phyloP scores from a whole-genome alignment of 768 basidiomycete species.

The Piloderma croceum region DNA sequence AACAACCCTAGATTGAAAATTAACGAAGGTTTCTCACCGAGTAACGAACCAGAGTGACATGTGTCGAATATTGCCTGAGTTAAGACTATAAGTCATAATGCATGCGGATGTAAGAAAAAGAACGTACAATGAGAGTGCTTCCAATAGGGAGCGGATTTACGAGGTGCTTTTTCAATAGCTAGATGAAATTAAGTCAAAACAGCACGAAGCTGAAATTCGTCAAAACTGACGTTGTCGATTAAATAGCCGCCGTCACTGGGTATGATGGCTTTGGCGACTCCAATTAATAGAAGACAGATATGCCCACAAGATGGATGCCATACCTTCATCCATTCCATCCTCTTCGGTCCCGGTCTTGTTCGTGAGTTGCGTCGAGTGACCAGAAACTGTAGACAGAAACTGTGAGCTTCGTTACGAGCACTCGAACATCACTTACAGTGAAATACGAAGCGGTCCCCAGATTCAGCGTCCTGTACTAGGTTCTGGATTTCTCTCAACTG shows the following conservation, averaged over 20 bases:
- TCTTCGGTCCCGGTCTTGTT: constrained; percentile 7
- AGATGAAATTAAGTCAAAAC: background rate
- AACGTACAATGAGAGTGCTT: constrained; percentile 7
- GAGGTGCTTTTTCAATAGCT: constrained; percentile 9
- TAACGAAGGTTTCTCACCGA: no score
- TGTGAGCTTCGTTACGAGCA: background rate
- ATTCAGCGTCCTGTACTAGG: constrained; percentile 12
- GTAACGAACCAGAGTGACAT: constrained; percentile 13
- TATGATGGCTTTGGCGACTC: no score
- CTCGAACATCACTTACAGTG: constrained; percentile 16
- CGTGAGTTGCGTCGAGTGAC: constrained; percentile 6
- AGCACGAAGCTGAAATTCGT: background rate
- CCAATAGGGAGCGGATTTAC: constrained; percentile 11
- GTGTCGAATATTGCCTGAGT: constrained; percentile 12
- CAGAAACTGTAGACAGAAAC: constrained; percentile 1
- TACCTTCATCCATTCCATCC: constrained; percentile 10
- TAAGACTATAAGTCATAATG: background rate
- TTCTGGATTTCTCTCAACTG: constrained; percentile 12
- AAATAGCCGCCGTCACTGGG: no score
- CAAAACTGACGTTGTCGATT: constrained; percentile 6
- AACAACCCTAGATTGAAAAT: background rate
- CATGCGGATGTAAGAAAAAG: background rate
- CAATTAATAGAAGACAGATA: constrained; percentile 1
- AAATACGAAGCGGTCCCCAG: constrained; percentile 20
- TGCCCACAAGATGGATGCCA: constrained; percentile 3